Evolutionary conservation across 1,139 yeast species (phyloP).

Genomic region (Candida frijolesensis): DNA sequence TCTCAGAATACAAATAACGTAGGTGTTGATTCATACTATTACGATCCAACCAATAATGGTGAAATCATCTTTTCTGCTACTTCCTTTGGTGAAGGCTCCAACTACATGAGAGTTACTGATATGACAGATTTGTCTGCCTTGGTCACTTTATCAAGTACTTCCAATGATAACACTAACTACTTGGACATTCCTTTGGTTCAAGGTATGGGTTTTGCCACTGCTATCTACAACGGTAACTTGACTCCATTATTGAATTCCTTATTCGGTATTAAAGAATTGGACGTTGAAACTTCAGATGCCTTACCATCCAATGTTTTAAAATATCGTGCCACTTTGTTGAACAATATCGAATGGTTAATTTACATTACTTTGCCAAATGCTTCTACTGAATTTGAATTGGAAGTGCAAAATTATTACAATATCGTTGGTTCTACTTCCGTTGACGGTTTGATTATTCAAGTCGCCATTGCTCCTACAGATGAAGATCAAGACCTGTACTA

Average conservation of each 20-base stretch:
- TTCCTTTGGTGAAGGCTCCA: slow-evolving; percentile 36
- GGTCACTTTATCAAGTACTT: slow-evolving; percentile 44
- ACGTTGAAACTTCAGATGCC: slow-evolving; percentile 42
- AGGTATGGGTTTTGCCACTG: slow-evolving; percentile 82
- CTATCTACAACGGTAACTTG: slow-evolving; percentile 59
- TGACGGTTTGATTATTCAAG: slow-evolving; percentile 42
- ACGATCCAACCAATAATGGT: slow-evolving; percentile 56
- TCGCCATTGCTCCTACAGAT: slow-evolving; percentile 45
- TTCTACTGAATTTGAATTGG: slow-evolving; percentile 41
- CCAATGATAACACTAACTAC: slow-evolving; percentile 26
- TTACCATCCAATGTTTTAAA: slow-evolving; percentile 50
- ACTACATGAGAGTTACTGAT: slow-evolving; percentile 47
- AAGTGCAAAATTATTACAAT: slow-evolving; percentile 51
- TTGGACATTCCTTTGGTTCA: slow-evolving; percentile 52
- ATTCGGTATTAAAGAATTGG: slow-evolving; percentile 54
- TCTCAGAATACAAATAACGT: slow-evolving; percentile 34
- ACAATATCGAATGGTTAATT: slow-evolving; percentile 44
- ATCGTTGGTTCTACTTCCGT: slow-evolving; percentile 56
- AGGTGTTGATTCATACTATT: slow-evolving; percentile 43
- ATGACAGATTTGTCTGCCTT: slow-evolving; percentile 59
- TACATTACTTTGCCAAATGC: slow-evolving; percentile 44
- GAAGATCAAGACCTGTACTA: slow-evolving; percentile 41
- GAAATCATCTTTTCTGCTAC: slow-evolving; percentile 60
- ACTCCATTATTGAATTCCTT: slow-evolving; percentile 54
- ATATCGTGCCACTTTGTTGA: slow-evolving; percentile 55